Conservation (phyloP, 345 rosid genomes). For the Heritiera fomes region DNA sequence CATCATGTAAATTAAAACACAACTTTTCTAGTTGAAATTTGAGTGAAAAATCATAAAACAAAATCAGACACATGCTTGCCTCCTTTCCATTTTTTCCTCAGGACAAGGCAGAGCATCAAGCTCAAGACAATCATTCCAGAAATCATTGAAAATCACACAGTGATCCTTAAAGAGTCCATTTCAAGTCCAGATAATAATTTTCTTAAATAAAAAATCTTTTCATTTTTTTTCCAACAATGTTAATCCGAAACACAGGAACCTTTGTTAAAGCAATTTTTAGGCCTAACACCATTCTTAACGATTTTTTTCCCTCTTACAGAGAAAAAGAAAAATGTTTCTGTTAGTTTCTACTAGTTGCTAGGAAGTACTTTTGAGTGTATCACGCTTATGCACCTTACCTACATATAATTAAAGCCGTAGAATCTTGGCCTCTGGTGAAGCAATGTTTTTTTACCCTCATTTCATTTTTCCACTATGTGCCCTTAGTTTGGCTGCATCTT, state of each 20-base stretch:
- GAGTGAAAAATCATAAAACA: neutral
- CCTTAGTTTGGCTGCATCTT: no score
- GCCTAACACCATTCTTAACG: neutral
- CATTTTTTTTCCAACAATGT: neutral
- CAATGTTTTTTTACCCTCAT: no score
- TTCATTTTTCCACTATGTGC: no score
- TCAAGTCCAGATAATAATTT: neutral
- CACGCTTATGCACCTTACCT: no score
- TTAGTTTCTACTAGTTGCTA: no score
- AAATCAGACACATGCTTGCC: neutral
- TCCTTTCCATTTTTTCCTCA: neutral
- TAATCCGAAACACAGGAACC: no score
- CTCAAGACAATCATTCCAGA: neutral
- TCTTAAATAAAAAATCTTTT: neutral
- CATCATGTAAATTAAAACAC: neutral
- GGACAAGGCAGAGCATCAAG: neutral
- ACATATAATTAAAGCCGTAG: no score
- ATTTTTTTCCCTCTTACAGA: no score
- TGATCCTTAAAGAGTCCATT: neutral
- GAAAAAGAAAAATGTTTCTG: no score
- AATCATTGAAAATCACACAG: neutral
- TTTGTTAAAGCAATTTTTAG: neutral
- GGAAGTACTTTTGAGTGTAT: no score
- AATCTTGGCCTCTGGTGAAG: no score
- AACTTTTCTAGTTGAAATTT: neutral